Base-by-base conservation (phyloP, 768 basidiomycete genomes). In the Phlegmacium glaucopus region DNA sequence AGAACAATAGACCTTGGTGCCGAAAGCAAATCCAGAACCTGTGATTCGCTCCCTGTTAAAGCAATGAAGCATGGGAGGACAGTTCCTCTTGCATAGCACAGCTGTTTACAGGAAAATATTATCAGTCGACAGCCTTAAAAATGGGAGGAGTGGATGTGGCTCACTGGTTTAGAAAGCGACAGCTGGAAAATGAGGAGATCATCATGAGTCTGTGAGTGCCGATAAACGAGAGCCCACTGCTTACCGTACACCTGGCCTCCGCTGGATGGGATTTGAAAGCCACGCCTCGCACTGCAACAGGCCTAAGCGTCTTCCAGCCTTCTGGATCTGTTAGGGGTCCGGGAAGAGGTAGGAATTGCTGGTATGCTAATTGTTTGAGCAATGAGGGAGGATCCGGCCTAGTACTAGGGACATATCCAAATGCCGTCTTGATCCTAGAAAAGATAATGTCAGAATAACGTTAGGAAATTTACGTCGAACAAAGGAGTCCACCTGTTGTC, bases 81-180 rank as follows among this genome's bases (percentile, higher is more conserved):
- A 27, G 68, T 72, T 32, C 78, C 78, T 53, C 77, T 68, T 16
- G 77, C 72, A 50, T 77, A 80, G 38, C 67, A 74, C 32, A 77
- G 57, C 69, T 76, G 39, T 13, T 38, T 27, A 45, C 3, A 39
- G 42, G 22, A 53, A 12, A 18, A 43, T 22, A 29, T 38, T 44
- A 32, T 59, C 45, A 55, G 50, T 47, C 30, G 25, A 40, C 18
- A 7, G 9, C n/a, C 32, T 34, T n/a, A 16, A n/a, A 46, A 27
- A 10, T 17, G 35, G 12, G 15, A 27, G 44, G 13, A 63, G 22
- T 22, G 22, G 22, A 5, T 22, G 5, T 22, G 2, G 5, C 73
- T 51, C 51, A 75, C 71, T 41, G 77, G 76, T 54, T 72, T 75
- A 16, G 76, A 70, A 15, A 78, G 59, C 10, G 75, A 72, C 27